Conservation (phyloP, 2,329 filamentous ascomycete species). For the Neoscytalidium dimidiatum region DNA sequence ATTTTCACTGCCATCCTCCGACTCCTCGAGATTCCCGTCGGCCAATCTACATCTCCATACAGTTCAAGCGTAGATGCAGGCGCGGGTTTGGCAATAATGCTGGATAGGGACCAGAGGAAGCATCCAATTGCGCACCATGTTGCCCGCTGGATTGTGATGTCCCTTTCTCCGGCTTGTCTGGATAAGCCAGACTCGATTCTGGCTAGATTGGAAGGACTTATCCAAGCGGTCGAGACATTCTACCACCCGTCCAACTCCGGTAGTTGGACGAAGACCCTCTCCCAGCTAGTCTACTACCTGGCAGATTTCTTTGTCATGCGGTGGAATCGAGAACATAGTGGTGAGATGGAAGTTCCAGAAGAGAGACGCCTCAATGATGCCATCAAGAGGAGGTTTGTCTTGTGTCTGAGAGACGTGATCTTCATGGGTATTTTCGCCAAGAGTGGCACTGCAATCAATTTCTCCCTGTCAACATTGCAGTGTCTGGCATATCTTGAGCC, state of each 20-base stretch:
- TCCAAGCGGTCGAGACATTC: conserved; percentile 96
- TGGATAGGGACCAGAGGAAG: conserved; percentile 92
- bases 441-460: conserved; percentile 86
- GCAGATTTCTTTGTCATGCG: conserved; percentile 96
- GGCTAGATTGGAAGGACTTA: conserved; percentile 82
- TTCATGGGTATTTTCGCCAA: conserved; percentile 99
- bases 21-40: conserved; percentile 91
- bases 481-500: conserved; percentile 89
- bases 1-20: conserved; percentile 91
- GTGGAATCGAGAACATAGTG: conserved; percentile 93
- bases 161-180: conserved; percentile 80
- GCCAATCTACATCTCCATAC: conserved; percentile 92
- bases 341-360: conserved; percentile 82
- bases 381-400: conserved; percentile 86
- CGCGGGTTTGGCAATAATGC: conserved; percentile 78
- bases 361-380: conserved; percentile 77
- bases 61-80: conserved; percentile 76
- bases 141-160: conserved; percentile 90
- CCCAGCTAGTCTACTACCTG: conserved; percentile 88
- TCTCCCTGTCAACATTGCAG: conserved; percentile 87
- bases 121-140: conserved; percentile 91
- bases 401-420: conserved; percentile 85
- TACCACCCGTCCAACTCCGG: conserved; percentile 98
- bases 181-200: conserved; percentile 78
- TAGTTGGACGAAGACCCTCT: conserved; percentile 83